These are phyloP conservation scores for Thelephora ganbajun DNA, from an alignment of 768 basidiomycete species.

Conservation along the genomic window DNA sequence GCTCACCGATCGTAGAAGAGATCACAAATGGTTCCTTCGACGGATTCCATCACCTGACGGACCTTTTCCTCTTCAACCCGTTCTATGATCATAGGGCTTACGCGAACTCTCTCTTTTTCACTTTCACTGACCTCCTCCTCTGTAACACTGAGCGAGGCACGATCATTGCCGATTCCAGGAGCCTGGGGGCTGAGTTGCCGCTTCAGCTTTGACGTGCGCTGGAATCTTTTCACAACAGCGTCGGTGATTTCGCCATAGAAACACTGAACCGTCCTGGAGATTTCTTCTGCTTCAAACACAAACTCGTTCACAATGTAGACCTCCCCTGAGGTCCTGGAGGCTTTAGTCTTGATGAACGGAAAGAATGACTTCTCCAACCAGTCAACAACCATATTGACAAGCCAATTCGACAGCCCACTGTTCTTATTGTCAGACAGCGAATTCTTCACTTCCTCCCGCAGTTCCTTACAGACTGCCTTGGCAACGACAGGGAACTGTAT, in stretches of 20 bases:
- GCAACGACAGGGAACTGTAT: conserved; percentile 21
- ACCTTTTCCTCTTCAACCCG: conserved; percentile 21
- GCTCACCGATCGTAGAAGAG: conserved; percentile 76
- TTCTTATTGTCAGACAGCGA: conserved; percentile 21
- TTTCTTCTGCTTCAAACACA: background rate
- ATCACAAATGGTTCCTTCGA: conserved; percentile 59
- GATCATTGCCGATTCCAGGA: background rate
- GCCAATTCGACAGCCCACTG: background rate
- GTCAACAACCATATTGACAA: background rate
- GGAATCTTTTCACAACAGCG: background rate
- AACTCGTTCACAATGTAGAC: background rate
- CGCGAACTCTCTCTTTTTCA: conserved; percentile 8
- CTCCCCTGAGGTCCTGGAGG: background rate
- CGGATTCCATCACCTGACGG: conserved; percentile 48
- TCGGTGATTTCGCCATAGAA: background rate
- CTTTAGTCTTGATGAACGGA: background rate
- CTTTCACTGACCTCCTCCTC: conserved; percentile 5
- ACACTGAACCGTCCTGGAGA: background rate
- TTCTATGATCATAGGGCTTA: conserved; percentile 14
- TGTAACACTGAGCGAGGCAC: background rate
- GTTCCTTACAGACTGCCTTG: conserved; percentile 34
- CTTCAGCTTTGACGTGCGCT: background rate
- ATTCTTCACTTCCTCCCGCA: conserved; percentile 43
- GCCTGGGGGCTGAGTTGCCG: background rate
- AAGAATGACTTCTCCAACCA: background rate